phyloP scores from a whole-genome alignment of 371 early-diverging fungal genomes.

The Rhizopus delemar region DNA sequence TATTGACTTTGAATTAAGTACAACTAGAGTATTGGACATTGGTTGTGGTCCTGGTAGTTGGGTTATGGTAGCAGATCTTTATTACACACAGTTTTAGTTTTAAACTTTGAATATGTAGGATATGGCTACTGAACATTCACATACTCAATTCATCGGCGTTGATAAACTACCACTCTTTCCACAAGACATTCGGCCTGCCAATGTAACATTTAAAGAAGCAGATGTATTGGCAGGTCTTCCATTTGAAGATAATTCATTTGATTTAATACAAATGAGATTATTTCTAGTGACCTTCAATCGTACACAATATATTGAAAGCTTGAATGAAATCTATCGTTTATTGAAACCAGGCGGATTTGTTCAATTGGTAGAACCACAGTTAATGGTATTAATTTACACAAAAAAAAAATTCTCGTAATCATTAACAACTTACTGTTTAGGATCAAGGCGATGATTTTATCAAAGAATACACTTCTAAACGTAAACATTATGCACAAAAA shows the following conservation, averaged over 20 bases:
- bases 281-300: constrained; percentile 26
- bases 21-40: constrained; percentile 19
- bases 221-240: constrained; percentile 46
- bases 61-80: constrained; percentile 23
- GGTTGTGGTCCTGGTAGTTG: constrained; percentile 37
- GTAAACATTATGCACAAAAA: background rate
- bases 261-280: constrained; percentile 51
- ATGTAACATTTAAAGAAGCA: constrained; percentile 41
- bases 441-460: background rate
- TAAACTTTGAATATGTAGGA: constrained; percentile 21
- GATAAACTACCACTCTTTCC: constrained; percentile 49
- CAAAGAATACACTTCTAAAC: background rate
- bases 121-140: constrained; percentile 53
- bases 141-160: constrained; percentile 42
- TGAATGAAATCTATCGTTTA: constrained; percentile 36
- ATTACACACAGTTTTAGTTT: background rate
- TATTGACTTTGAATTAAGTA: constrained; percentile 13
- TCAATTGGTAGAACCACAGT: constrained; percentile 39
- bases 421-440: background rate
- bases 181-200: constrained; percentile 42
- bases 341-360: constrained; percentile 47
- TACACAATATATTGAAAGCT: constrained; percentile 13
- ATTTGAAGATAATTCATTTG: constrained; percentile 49
- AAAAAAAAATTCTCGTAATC: background rate
- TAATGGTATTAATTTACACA: constrained; percentile 16